phyloP scores from a whole-genome alignment of 768 basidiomycete species.

The Termitomyces sp. region DNA sequence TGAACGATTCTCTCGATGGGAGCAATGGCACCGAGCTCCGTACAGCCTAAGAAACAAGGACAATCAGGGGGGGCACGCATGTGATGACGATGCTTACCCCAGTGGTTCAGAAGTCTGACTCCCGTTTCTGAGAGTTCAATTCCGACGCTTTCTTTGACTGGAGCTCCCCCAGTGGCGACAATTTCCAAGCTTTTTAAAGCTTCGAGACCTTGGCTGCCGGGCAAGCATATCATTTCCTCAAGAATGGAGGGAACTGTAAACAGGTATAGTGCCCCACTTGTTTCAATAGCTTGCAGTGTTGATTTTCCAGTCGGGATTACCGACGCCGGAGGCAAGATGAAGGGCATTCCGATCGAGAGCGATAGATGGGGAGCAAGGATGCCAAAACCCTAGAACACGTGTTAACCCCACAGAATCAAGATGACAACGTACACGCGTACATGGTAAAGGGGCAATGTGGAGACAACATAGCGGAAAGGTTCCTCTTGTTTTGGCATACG shows the following conservation, averaged over 20 bases:
- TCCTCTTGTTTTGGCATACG: constrained; percentile 27
- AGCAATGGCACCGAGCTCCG: constrained; percentile 35
- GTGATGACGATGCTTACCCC: constrained; percentile 24
- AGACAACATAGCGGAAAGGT: constrained; percentile 28
- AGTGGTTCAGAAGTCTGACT: constrained; percentile 36
- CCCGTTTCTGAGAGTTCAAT: constrained; percentile 24
- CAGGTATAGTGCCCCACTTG: constrained; percentile 27
- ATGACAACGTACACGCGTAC: constrained; percentile 17
- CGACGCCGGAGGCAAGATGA: constrained; percentile 30
- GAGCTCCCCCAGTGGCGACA: constrained; percentile 35
- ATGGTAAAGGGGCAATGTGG: constrained; percentile 37
- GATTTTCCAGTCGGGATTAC: constrained; percentile 32
- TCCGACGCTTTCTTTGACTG: constrained; percentile 34
- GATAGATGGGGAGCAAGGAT: constrained; percentile 31
- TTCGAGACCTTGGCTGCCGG: constrained; percentile 22
- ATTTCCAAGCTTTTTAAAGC: constrained; percentile 28
- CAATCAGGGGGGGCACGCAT: not conserved
- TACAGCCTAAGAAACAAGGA: constrained; percentile 21
- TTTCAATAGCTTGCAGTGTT: constrained; percentile 19
- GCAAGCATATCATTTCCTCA: constrained; percentile 29
- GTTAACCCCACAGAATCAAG: not conserved
- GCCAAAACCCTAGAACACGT: constrained; percentile 30
- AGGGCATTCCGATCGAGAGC: constrained; percentile 34
- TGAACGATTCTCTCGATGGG: constrained; percentile 26
- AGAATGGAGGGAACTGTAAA: constrained; percentile 37